Conservation (phyloP, 2,329 filamentous ascomycete species). For the Fusarium armeniacum region DNA sequence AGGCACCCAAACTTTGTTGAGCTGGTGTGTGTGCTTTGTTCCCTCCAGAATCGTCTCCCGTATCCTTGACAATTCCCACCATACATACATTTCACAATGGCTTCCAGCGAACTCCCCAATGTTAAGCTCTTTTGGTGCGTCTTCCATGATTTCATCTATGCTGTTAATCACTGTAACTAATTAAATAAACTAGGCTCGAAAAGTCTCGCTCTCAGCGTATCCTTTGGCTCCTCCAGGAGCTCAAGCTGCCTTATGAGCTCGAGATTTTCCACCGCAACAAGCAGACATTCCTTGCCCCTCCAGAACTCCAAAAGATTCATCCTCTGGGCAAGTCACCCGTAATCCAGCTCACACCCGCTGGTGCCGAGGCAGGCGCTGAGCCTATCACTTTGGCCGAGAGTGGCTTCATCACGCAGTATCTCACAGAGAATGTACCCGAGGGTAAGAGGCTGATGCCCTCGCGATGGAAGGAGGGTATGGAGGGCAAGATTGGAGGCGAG, state of each 20-base stretch:
- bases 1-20: constrained; percentile 1
- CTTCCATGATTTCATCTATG: neutral
- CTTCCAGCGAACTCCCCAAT: constrained; percentile 60
- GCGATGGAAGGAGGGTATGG: constrained; percentile 69
- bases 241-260: constrained; percentile 82
- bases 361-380: constrained; percentile 51
- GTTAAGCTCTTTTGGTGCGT: constrained; percentile 75
- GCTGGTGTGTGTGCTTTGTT: constrained; percentile 1
- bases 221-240: constrained; percentile 87
- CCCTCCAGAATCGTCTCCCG: neutral
- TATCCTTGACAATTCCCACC: neutral
- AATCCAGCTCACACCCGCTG: constrained; percentile 71
- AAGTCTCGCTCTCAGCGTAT: constrained; percentile 86
- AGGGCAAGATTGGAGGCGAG: constrained; percentile 70
- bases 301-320: constrained; percentile 82
- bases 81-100: constrained; percentile 34
- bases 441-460: constrained; percentile 64
- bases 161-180: constrained; percentile 5
- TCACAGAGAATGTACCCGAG: constrained; percentile 73
- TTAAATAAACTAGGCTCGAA: constrained; percentile 79
- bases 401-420: constrained; percentile 83
- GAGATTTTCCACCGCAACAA: constrained; percentile 80
- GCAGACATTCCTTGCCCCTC: constrained; percentile 76
- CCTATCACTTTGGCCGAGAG: constrained; percentile 82
- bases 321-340: constrained; percentile 90